phyloP scores from a whole-genome alignment of 2,329 filamentous ascomycete species.

The Pyricularia pennisetigena region DNA sequence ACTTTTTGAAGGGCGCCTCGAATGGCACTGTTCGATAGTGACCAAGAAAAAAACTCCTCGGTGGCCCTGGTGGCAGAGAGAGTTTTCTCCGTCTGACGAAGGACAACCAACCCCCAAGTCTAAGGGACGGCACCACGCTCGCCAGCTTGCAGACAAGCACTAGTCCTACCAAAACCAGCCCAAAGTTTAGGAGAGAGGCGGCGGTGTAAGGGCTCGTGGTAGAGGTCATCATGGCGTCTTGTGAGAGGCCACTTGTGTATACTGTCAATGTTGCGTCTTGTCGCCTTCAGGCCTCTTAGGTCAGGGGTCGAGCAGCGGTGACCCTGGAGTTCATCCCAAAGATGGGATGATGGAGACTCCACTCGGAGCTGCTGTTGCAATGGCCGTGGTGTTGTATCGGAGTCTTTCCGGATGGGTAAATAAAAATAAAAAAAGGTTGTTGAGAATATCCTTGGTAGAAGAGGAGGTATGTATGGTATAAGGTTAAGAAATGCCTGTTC shows the following conservation, averaged over 20 bases:
- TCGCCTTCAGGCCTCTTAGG: too few relatives aligned
- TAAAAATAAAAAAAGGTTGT: too few relatives aligned
- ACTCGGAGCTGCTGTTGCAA: background rate
- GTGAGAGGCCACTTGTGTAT: background rate
- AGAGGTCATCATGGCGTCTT: background rate
- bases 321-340: background rate
- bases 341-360: background rate
- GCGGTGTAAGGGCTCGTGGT: background rate
- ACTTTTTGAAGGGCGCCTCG: constrained; percentile 8
- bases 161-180: background rate
- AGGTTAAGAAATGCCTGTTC: background rate
- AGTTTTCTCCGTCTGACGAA: background rate
- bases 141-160: background rate
- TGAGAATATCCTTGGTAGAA: too few relatives aligned
- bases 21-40: constrained; percentile 9
- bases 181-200: background rate
- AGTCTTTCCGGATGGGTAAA: background rate
- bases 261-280: background rate
- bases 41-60: constrained; percentile 27
- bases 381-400: background rate
- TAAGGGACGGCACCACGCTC: background rate
- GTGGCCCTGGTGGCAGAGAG: constrained; percentile 11
- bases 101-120: background rate
- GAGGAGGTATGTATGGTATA: background rate
- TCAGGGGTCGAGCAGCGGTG: background rate